Evolutionary conservation across 208 protist species (phyloP).

Genomic region (Trypanosoma scelopori): DNA sequence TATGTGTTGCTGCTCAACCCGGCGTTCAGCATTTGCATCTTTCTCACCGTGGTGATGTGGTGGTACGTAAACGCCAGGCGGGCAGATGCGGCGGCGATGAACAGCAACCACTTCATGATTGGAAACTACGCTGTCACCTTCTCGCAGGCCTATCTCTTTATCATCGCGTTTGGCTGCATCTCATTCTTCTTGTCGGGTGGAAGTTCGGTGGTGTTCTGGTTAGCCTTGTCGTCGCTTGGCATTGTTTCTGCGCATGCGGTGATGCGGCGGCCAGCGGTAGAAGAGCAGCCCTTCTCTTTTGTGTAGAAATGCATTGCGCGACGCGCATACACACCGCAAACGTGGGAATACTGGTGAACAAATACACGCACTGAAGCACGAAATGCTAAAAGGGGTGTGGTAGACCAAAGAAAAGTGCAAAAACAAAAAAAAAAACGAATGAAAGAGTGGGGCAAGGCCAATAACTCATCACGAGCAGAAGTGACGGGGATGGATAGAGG

Average conservation of each 20-base stretch:
- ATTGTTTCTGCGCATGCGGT: slow-evolving; percentile 53
- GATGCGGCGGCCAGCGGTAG: slow-evolving; percentile 52
- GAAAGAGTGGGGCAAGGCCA: too few species aligned
- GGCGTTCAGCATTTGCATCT: slow-evolving; percentile 63
- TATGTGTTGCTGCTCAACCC: slow-evolving; percentile 84
- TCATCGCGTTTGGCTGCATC: slow-evolving; percentile 55
- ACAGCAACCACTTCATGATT: slow-evolving; percentile 35
- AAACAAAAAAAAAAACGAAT: too few species aligned
- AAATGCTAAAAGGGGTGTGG: too few species aligned
- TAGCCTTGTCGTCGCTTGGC: slow-evolving; percentile 67
- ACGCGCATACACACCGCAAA: too few species aligned
- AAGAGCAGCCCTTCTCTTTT: slow-evolving; percentile 59
- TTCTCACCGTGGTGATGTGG: slow-evolving; percentile 42
- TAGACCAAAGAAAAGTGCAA: too few species aligned
- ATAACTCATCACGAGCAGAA: too few species aligned
- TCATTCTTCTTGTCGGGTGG: slow-evolving; percentile 81
- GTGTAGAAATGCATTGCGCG: slow-evolving; percentile 31
- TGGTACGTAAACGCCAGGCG: slow-evolving; percentile 44
- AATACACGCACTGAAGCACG: too few species aligned
- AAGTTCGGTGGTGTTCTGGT: slow-evolving; percentile 84
- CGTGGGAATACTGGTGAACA: background rate
- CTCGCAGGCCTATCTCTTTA: slow-evolving; percentile 65
- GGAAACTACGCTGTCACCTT: slow-evolving; percentile 32
- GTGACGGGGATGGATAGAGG: too few species aligned
- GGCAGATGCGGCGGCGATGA: slow-evolving; percentile 22